A percentile compares a stretch with the other conserved stretches of the same genome.
These are phyloP conservation scores for Leccinum uliginosum DNA, from an alignment of 768 basidiomycete species.

Conservation along the genomic window DNA sequence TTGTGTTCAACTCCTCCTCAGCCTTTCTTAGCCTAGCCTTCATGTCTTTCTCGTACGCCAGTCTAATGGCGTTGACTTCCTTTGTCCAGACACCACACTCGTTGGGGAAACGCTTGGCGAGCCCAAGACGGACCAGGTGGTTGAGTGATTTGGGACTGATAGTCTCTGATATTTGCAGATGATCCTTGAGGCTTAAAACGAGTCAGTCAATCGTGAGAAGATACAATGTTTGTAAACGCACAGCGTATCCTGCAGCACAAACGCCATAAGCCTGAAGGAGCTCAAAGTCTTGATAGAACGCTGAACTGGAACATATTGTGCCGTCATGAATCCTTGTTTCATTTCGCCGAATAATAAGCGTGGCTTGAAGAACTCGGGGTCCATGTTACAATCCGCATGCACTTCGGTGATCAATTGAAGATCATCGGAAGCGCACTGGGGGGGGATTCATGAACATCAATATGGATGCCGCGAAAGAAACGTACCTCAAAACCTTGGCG, in stretches of 20 bases:
- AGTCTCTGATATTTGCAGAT: constrained; percentile 22
- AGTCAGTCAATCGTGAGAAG: not conserved
- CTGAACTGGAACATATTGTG: constrained; percentile 22
- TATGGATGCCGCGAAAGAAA: not conserved
- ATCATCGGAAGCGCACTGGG: constrained; percentile 18
- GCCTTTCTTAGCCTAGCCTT: constrained; percentile 10
- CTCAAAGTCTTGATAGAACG: constrained; percentile 7
- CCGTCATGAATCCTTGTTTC: constrained; percentile 37
- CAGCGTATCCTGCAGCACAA: constrained; percentile 24
- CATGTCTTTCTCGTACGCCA: not conserved
- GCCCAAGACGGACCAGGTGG: constrained; percentile 28
- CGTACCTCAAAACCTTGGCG: constrained; percentile 45
- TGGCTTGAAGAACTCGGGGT: constrained; percentile 24
- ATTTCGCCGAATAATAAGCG: constrained; percentile 39
- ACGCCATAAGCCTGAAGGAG: constrained; percentile 6
- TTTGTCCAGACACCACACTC: constrained; percentile 23
- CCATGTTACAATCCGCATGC: constrained; percentile 21
- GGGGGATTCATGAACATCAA: not conserved
- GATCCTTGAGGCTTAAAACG: constrained; percentile 21
- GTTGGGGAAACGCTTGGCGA: constrained; percentile 27
- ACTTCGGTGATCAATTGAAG: constrained; percentile 10
- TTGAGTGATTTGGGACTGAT: constrained; percentile 24
- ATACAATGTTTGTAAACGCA: not conserved
- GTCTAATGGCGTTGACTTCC: constrained; percentile 10
- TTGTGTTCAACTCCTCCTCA: constrained; percentile 6